Base-by-base conservation (phyloP, 768 basidiomycete genomes). In the Hydnomerulius pinastri region DNA sequence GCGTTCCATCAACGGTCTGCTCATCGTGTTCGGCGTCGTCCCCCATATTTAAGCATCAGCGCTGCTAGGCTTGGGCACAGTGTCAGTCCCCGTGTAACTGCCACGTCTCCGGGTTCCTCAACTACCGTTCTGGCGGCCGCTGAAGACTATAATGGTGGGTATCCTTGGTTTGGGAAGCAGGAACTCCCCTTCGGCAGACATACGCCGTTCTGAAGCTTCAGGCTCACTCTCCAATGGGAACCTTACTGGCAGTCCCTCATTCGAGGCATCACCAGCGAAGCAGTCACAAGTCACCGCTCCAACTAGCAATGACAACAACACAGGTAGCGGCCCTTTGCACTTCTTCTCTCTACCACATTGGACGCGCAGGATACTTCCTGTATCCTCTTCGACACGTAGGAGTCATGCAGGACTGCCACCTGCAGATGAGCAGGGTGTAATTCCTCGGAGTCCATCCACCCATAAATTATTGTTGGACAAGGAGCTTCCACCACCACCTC, bases 261-360 rank as follows among this genome's bases (percentile, higher is more conserved):
- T 77, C 40, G 76, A 75, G 61, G 77, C 71, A 30, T 77, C 77
- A 23, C 77, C 77, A 43, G 79, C 77, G 23, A 76, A 72, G 24
- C 79, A 77, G 18, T 71, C 73, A 55, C 66, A 69, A 32, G 69
- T 75, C n/a, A 73, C 76, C 8, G 73, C 75, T 7, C 77, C 79
- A 24, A 72, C 74, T 20, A 76, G 20, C 20, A 27, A n/a, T 36
- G 32, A 30, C 11, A 71, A 73, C 43, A 76, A 77, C 11, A 72
- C 79, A 11, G 77, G 51, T 9, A 46, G 56, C 40, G 46, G 42
- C 13, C 49, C 41, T 6, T 37, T 53, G 29, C 82, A 82, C 66
- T 82, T 87, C 68, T 82, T 88, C 66, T 83, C 86, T 20, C 67
- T 85, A 21, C 82, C 85, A 13, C 73, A 77, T 53, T 86, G 85